Conservation (phyloP, 2,329 filamentous ascomycete genomes). For the Plectosphaerella cucumerina region DNA sequence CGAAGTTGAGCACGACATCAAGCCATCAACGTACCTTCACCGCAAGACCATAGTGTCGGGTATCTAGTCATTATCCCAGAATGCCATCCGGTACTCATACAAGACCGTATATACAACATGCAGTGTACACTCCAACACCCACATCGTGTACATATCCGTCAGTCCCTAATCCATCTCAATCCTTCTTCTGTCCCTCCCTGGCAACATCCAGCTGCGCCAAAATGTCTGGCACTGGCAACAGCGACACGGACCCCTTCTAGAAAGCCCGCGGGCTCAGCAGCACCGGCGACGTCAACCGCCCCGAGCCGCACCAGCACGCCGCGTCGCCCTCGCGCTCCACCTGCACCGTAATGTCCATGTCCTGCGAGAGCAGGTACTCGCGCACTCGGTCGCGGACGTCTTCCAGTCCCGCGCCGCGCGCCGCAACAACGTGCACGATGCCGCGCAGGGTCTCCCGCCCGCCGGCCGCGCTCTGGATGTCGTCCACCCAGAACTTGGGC, state of each 20-base stretch:
- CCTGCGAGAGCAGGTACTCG: conserved; percentile 64
- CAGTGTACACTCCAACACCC: background rate
- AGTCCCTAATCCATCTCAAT: background rate
- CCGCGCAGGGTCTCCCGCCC: conserved; percentile 61
- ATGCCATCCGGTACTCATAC: too few relatives aligned
- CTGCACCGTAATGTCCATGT: conserved; percentile 81
- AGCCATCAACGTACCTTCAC: too few relatives aligned
- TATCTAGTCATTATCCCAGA: background rate
- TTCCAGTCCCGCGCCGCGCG: conserved; percentile 67
- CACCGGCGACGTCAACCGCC: conserved; percentile 20
- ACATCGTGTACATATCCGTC: background rate
- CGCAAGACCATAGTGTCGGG: too few relatives aligned
- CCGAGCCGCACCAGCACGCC: conserved; percentile 54
- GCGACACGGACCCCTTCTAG: conserved; percentile 15
- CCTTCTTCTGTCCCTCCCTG: background rate
- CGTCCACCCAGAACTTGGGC: conserved; percentile 90
- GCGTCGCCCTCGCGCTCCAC: conserved; percentile 79
- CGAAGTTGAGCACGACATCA: too few relatives aligned
- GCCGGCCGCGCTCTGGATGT: conserved; percentile 37
- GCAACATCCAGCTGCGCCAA: background rate
- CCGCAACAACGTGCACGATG: conserved; percentile 80
- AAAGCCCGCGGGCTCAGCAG: conserved; percentile 28
- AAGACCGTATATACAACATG: too few relatives aligned
- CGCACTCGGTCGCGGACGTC: conserved; percentile 78
- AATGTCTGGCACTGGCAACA: background rate